Evolutionary conservation across 306 rosid species (phyloP), one percentile per base, ranked within the genome.

Genomic region (Myrica gale): DNA sequence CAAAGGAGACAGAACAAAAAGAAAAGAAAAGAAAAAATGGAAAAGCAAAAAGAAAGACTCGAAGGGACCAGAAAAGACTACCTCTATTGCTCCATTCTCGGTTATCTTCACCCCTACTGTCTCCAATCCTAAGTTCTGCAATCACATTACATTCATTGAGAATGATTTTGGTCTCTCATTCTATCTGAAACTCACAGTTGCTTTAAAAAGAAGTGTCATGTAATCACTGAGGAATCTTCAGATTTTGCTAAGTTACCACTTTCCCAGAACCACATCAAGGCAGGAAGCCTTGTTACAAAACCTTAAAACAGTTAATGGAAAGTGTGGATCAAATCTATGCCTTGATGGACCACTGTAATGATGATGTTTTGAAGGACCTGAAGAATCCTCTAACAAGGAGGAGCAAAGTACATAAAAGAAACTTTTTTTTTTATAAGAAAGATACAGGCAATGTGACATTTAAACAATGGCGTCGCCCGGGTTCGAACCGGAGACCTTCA

Each of bases 111-210:
- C 96, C 58, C 98, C 99, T n/a, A 89, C 88, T 12, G 82, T 82
- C 81, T 96, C 98, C 96, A 96, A 87, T 50, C 98, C 99, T 81
- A 96, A 77, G 76, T 90, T 88, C 99, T 96, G 96, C 88, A 81
- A 60, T 57, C 48, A 81, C 85, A 71, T 79, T 78, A 66, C 21
- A 57, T 74, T 20, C 52, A 75, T 56, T 50, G 48, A 71, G 65
- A 48, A 6, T 56, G 37, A 43, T 66, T 32, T 48, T 62, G 46
- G 37, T 74, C 66, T 23, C 16, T 21, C 45, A 50, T 26, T 78
- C 47, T 54, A 54, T 20, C 79, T 41, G 68, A 43, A 74, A 81
- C 50, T 47, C 48, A 60, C 37, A 73, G 58, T 61, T 79, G 74
- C 16, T 78, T 58, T 3, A 65, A 52, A 6, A 46, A 56, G 53